Conservation (phyloP, 2,329 filamentous ascomycete genomes). For the Aspergillus flavus region DNA sequence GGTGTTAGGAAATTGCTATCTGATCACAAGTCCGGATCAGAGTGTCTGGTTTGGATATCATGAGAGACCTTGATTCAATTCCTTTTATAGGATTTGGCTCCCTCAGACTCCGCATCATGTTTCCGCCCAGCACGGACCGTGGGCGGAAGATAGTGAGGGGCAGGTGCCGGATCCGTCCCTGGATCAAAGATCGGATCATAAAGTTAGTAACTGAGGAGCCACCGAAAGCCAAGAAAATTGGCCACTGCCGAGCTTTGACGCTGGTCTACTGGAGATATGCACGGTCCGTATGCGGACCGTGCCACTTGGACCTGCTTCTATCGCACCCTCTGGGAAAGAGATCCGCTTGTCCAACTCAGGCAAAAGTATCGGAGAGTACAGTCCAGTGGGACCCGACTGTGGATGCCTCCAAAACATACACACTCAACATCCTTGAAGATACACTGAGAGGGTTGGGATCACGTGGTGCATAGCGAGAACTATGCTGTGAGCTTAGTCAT, state of each 20-base stretch:
- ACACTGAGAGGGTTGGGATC: too few species aligned
- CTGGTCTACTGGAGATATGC: not conserved
- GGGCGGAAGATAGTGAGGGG: not conserved
- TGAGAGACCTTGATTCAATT: not conserved
- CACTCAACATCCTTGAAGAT: too few species aligned
- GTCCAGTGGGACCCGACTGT: too few species aligned
- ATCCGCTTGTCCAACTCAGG: too few species aligned
- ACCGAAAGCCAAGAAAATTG: not conserved
- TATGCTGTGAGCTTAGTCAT: too few species aligned
- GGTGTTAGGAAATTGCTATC: not conserved
- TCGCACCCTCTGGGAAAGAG: not conserved
- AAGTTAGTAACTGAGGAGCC: not conserved
- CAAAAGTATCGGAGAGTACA: too few species aligned
- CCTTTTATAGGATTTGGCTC: not conserved
- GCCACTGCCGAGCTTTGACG: not conserved
- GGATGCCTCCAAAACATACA: too few species aligned
- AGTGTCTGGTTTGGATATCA: not conserved
- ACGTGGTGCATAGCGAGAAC: too few species aligned
- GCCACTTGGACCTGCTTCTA: not conserved
- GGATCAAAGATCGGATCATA: not conserved
- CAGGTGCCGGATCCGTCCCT: not conserved
- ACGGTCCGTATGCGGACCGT: not conserved
- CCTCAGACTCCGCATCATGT: not conserved
- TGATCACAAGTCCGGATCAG: not conserved
- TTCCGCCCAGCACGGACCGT: not conserved